These are phyloP conservation scores for Apiospora rasikravindrae DNA, from an alignment of 2,329 filamentous ascomycete genomes.

Conservation along the genomic window DNA sequence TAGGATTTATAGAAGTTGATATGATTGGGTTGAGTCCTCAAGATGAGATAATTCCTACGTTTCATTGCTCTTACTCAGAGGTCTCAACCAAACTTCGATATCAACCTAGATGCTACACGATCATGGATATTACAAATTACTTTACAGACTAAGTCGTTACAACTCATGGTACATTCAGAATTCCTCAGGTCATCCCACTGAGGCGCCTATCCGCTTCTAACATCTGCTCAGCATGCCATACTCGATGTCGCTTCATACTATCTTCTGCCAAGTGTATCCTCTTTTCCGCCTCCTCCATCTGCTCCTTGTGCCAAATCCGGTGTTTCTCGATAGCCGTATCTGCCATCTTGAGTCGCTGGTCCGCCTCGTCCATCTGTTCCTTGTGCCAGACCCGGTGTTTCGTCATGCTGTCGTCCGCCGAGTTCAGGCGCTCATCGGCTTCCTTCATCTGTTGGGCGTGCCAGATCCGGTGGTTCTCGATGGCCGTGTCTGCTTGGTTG, in stretches of 20 bases:
- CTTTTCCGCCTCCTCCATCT: constrained; percentile 15
- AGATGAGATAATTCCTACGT: too few relatives aligned
- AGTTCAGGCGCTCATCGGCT: background rate
- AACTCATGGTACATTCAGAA: too few relatives aligned
- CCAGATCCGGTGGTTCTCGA: background rate
- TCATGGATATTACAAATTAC: too few relatives aligned
- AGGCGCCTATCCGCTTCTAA: background rate
- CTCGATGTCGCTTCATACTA: constrained; percentile 8
- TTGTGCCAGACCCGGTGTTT: constrained; percentile 10
- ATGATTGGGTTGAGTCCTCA: too few relatives aligned
- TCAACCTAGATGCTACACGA: too few relatives aligned
- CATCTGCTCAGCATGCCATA: constrained; percentile 15
- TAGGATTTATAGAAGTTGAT: too few relatives aligned
- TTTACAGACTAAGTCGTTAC: too few relatives aligned
- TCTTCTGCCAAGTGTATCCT: background rate
- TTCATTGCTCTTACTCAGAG: too few relatives aligned
- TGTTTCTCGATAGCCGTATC: constrained; percentile 4
- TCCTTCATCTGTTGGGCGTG: constrained; percentile 16
- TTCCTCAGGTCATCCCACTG: background rate
- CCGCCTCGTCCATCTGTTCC: constrained; percentile 10
- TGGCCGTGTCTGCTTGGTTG: background rate
- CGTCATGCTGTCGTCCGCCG: background rate
- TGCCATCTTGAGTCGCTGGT: background rate
- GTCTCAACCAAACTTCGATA: too few relatives aligned
- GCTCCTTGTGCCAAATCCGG: constrained; percentile 10